A percentile compares a stretch with the other conserved stretches of the same genome.
These are phyloP conservation scores for Cryphonectria radicalis DNA, from an alignment of 2,329 filamentous ascomycete genomes.

Conservation along the genomic window DNA sequence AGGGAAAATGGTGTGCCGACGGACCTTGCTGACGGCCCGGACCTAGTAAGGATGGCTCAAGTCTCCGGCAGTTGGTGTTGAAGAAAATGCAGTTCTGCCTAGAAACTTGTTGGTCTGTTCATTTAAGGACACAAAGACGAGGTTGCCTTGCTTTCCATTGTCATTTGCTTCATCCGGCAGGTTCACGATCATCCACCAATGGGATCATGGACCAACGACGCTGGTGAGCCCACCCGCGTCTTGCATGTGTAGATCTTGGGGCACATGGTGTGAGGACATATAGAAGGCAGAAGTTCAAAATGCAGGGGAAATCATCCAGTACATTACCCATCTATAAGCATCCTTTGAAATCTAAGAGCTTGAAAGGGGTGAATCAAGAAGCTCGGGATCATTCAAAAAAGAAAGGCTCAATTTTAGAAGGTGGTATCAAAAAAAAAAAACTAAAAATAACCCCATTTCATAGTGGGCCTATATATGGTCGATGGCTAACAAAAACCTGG, in stretches of 20 bases:
- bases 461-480: not conserved
- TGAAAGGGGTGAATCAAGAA: not conserved
- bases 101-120: not conserved
- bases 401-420: not conserved
- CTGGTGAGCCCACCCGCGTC: not conserved
- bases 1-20: not conserved
- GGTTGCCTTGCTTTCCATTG: not conserved
- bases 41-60: not conserved
- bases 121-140: not conserved
- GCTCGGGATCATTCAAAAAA: not conserved
- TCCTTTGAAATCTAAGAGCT: not conserved
- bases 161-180: not conserved
- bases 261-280: not conserved
- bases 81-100: not conserved
- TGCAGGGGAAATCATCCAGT: not conserved
- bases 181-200: not conserved
- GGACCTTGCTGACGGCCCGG: too few species aligned
- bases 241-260: not conserved
- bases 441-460: not conserved
- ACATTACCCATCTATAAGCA: not conserved
- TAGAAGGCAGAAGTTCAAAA: not conserved
- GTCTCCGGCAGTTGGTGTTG: not conserved
- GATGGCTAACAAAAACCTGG: not conserved
- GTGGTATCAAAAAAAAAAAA: constrained; percentile 8
- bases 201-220: not conserved